Evolutionary conservation across 306 rosid genomes (phyloP), one percentile per base, ranked within the genome.

Genomic region (Amphicarpaea edgeworthii): DNA sequence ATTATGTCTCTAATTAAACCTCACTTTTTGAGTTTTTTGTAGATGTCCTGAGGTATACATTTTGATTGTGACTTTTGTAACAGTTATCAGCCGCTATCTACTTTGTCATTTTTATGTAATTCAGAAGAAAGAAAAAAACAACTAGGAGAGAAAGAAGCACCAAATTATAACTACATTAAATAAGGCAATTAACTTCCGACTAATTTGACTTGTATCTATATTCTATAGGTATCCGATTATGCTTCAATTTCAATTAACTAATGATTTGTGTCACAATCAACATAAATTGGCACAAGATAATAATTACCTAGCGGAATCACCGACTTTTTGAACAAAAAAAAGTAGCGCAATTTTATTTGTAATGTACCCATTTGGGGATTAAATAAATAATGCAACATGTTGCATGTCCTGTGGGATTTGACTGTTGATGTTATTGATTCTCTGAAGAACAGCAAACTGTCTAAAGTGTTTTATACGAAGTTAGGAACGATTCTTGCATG

Each of bases 41-140:
- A 2, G 19, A 54, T 21, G 15, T 9, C n/a, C 60, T 12, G 6
- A 11, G 58, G 14, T 34, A 14, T 14, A 11, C 38, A 41, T 64
- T 64, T 38, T 64, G 55, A 69, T 51, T 76, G 5, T 24, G 41
- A 17, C 15, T 10, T 65, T 26, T 76, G 65, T 49, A 10, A 43
- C 11, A 55, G 15, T 54, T 9, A 16, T 24, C 19, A 3, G 10
- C 15, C 43, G 15, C 21, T 2, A 10, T 24, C 23, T 17, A 50
- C 8, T 3, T 30, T 57, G 3, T 55, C 2, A 23, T 54, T 8
- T 20, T 54, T 54, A 4, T 51, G 16, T 54, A 9, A 51, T 20
- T 55, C 8, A 70, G 63, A 57, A 24, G 15, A 24, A 43, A n/a
- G n/a, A n/a, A n/a, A n/a, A n/a, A n/a, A n/a, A n/a, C 32, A 28